These are phyloP conservation scores for Dryadomyces quercus-mongolicae DNA, from an alignment of 2,329 filamentous ascomycete genomes.

Conservation along the genomic window DNA sequence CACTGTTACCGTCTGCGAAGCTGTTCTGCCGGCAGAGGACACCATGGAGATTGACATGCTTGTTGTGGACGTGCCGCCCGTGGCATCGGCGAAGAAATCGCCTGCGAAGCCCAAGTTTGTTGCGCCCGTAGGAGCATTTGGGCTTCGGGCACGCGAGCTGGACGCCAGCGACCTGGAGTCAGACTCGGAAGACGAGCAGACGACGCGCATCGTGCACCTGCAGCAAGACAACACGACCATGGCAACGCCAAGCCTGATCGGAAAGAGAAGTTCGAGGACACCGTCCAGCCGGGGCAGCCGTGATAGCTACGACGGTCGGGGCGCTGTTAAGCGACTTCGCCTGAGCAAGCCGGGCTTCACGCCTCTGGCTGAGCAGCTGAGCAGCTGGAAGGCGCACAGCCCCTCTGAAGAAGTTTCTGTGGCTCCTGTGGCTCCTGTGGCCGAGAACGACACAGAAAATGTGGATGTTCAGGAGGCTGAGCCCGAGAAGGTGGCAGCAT, in stretches of 20 bases:
- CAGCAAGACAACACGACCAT: slow-evolving; percentile 18
- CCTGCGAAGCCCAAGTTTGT: background rate
- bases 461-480: too few relatives aligned
- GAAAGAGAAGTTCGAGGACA: slow-evolving; percentile 10
- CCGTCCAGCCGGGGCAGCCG: background rate
- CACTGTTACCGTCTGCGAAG: background rate
- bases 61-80: slow-evolving; percentile 7
- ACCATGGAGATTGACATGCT: slow-evolving; percentile 18
- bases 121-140: slow-evolving; percentile 21
- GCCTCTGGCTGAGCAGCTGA: slow-evolving; percentile 48
- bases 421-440: background rate
- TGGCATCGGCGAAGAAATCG: slow-evolving; percentile 9
- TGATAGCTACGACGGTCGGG: slow-evolving; percentile 12
- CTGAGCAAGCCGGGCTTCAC: slow-evolving; percentile 41
- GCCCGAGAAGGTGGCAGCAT: background rate
- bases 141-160: slow-evolving; percentile 35
- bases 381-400: slow-evolving; percentile 50
- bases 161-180: slow-evolving; percentile 37
- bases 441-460: background rate
- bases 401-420: slow-evolving; percentile 28
- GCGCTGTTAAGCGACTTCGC: slow-evolving; percentile 17
- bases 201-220: slow-evolving; percentile 11
- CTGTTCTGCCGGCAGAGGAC: slow-evolving; percentile 1
- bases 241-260: slow-evolving; percentile 29
- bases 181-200: slow-evolving; percentile 43